Conservation (phyloP, 257 asterid genomes). For the Petunia axillaris region DNA sequence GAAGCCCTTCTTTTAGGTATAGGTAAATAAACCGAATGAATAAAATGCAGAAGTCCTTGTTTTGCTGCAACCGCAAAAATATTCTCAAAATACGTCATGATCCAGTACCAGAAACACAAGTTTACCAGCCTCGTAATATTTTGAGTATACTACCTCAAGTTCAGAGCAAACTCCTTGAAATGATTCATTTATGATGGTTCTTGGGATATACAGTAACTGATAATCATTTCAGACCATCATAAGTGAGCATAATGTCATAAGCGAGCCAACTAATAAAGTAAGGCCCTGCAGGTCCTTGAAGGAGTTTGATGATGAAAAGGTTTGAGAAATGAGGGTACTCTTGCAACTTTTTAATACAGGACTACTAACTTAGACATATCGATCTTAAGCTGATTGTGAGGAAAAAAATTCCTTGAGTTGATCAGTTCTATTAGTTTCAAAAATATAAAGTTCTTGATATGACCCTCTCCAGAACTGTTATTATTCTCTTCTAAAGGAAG, state of each 20-base stretch:
- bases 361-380: constrained; percentile 10
- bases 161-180: neutral
- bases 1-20: neutral
- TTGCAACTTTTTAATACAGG: neutral
- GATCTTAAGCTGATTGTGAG: neutral
- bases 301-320: neutral
- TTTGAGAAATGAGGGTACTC: neutral
- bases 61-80: neutral
- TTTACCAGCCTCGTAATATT: neutral
- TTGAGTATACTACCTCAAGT: neutral
- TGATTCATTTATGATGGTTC: neutral
- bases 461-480: neutral
- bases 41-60: neutral
- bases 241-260: neutral
- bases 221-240: neutral
- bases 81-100: neutral
- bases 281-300: neutral
- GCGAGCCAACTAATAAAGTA: constrained; percentile 3
- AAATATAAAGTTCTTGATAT: constrained; percentile 3
- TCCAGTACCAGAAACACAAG: constrained; percentile 6
- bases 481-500: neutral
- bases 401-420: neutral
- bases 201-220: neutral
- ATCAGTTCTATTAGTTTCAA: neutral
- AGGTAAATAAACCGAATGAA: neutral